Evolutionary conservation across 2,329 filamentous ascomycete genomes (phyloP).

Genomic region (Aspergillus nomiae): DNA sequence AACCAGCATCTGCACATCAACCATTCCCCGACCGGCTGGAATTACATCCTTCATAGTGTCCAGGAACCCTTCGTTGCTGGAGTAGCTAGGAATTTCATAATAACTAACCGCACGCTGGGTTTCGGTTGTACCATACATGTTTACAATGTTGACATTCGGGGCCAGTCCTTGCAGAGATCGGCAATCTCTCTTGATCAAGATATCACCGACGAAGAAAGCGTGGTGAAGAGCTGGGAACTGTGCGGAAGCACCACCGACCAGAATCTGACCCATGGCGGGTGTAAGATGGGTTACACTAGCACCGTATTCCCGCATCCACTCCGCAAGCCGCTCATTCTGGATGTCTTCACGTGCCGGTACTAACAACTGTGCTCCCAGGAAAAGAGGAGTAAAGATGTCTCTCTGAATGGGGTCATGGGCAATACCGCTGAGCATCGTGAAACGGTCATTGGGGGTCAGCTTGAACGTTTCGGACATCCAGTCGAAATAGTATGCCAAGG

Average conservation of each 20-base stretch:
- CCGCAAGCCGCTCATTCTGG: slow-evolving; percentile 77
- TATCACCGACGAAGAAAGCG: slow-evolving; percentile 90
- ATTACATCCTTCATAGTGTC: slow-evolving; percentile 73
- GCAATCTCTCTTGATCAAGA: slow-evolving; percentile 84
- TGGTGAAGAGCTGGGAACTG: slow-evolving; percentile 75
- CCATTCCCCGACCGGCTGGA: slow-evolving; percentile 82
- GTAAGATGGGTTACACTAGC: slow-evolving; percentile 86
- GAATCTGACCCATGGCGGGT: slow-evolving; percentile 93
- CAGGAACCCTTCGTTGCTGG: slow-evolving; percentile 64
- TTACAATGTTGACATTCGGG: slow-evolving; percentile 72
- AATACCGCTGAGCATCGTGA: slow-evolving; percentile 83
- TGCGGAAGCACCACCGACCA: slow-evolving; percentile 79
- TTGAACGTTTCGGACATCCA: slow-evolving; percentile 91
- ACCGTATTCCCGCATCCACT: slow-evolving; percentile 79
- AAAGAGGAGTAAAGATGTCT: slow-evolving; percentile 89
- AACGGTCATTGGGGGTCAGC: slow-evolving; percentile 70
- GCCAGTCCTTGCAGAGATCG: slow-evolving; percentile 73
- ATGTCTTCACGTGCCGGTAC: slow-evolving; percentile 83
- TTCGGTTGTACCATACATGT: slow-evolving; percentile 89
- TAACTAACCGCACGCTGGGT: slow-evolving; percentile 80
- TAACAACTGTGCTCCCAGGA: slow-evolving; percentile 77
- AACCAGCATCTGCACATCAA: slow-evolving; percentile 84
- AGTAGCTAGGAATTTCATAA: slow-evolving; percentile 71
- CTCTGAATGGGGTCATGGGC: slow-evolving; percentile 62
- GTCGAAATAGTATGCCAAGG: slow-evolving; percentile 79